Evolutionary conservation across 129 eudicot species (phyloP).

Genomic region (Tagetes erecta): DNA sequence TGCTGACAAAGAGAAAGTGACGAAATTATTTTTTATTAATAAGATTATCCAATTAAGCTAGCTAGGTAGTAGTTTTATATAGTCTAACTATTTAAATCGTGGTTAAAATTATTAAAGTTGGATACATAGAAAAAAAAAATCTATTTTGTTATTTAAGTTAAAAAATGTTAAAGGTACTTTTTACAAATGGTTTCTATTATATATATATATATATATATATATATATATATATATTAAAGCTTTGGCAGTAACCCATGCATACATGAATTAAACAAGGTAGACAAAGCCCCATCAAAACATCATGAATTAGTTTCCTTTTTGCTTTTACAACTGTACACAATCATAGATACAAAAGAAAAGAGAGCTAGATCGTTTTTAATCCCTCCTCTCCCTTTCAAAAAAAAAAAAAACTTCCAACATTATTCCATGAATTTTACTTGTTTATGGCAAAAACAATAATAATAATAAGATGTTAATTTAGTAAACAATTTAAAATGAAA

Average conservation of each 20-base stretch:
- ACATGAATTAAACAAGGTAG: conserved; percentile 25
- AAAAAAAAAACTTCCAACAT: neutral
- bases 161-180: neutral
- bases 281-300: conserved; percentile 34
- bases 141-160: too few species aligned
- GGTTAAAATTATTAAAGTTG: neutral
- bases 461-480: neutral
- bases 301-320: conserved; percentile 29
- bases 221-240: neutral
- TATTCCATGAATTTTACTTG: neutral
- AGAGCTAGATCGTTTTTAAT: conserved; percentile 27
- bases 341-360: conserved; percentile 1
- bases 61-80: too few species aligned
- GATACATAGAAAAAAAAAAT: too few species aligned
- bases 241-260: conserved; percentile 38
- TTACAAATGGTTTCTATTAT: conserved; percentile 10
- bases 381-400: conserved; percentile 32
- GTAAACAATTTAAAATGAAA: neutral
- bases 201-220: too few species aligned
- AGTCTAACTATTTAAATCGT: too few species aligned
- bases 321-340: conserved; percentile 46
- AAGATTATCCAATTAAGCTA: neutral
- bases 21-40: neutral
- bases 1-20: neutral
- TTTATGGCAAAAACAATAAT: neutral